A percentile compares a stretch with the other conserved stretches of the same genome.
These are phyloP conservation scores for Yarrowia phangngaensis DNA, from an alignment of 805 yeast genomes.

Conservation along the genomic window DNA sequence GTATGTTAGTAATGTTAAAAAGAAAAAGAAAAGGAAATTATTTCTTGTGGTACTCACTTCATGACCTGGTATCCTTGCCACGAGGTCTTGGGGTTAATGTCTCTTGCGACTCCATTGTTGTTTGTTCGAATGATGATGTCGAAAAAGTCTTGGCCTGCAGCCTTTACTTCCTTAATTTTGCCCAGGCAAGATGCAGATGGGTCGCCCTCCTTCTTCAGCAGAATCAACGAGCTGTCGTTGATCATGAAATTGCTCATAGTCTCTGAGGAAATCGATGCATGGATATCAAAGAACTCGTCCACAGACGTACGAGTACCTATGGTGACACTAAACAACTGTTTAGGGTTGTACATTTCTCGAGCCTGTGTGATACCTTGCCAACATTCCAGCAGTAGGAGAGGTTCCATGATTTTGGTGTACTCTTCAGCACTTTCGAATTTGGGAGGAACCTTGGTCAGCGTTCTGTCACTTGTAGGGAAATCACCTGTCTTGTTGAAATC, in stretches of 20 bases:
- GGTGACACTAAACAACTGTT: conserved; percentile 60
- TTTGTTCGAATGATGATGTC: conserved; percentile 73
- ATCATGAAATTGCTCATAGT: conserved; percentile 51
- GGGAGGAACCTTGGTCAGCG: conserved; percentile 51
- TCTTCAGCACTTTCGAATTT: conserved; percentile 56
- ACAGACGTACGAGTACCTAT: conserved; percentile 79
- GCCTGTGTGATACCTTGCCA: conserved; percentile 87
- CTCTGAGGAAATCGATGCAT: conserved; percentile 60
- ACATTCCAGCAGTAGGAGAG: conserved; percentile 79
- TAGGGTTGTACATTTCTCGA: conserved; percentile 50
- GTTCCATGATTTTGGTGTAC: conserved; percentile 68
- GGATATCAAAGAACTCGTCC: conserved; percentile 84
- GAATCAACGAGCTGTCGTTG: conserved; percentile 72
- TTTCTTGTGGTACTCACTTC: conserved; percentile 40
- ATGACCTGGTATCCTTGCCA: conserved; percentile 69
- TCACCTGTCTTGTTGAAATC: conserved; percentile 55
- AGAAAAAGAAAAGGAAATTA: not conserved
- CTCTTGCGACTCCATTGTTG: conserved; percentile 48
- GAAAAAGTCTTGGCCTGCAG: conserved; percentile 54
- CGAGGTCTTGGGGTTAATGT: conserved; percentile 60
- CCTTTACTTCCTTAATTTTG: conserved; percentile 68
- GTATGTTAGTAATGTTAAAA: conserved; percentile 12
- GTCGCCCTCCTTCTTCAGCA: conserved; percentile 41
- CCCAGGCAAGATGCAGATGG: conserved; percentile 60
- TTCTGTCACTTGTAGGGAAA: conserved; percentile 47